phyloP scores from a whole-genome alignment of 371 early-diverging fungal genomes.

The Actinomucor elegans region DNA sequence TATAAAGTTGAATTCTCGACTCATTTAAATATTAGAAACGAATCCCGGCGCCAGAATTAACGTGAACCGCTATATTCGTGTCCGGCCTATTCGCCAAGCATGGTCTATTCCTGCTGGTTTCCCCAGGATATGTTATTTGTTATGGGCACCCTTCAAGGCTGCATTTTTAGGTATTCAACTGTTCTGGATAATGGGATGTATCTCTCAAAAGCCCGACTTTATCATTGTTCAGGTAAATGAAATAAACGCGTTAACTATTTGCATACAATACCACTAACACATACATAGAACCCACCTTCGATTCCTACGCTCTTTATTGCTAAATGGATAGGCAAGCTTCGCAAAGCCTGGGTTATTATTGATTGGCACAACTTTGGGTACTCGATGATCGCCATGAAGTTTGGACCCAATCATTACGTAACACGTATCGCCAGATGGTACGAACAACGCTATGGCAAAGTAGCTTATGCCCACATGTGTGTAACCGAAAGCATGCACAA shows the following conservation, averaged over 20 bases:
- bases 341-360: constrained; percentile 73
- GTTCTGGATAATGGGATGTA: constrained; percentile 46
- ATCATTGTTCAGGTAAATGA: constrained; percentile 82
- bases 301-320: constrained; percentile 87
- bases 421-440: constrained; percentile 68
- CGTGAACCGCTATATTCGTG: constrained; percentile 41
- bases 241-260: neutral
- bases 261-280: neutral
- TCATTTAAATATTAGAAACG: constrained; percentile 27
- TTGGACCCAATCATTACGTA: constrained; percentile 61
- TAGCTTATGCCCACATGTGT: constrained; percentile 81
- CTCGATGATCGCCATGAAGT: constrained; percentile 76
- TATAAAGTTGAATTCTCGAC: neutral
- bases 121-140: constrained; percentile 53
- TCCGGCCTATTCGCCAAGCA: constrained; percentile 42
- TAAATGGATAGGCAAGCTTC: constrained; percentile 60
- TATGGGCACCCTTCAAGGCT: constrained; percentile 71
- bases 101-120: constrained; percentile 55
- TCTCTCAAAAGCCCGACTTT: constrained; percentile 56
- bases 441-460: constrained; percentile 71
- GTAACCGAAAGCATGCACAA: constrained; percentile 87
- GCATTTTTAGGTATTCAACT: constrained; percentile 42
- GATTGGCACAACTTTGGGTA: constrained; percentile 99
- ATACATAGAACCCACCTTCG: constrained; percentile 89
- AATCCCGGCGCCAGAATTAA: constrained; percentile 34